A percentile compares a stretch with the other conserved stretches of the same genome.
These are phyloP conservation scores for Trichoderma endophyticum DNA, from an alignment of 2,329 filamentous ascomycete genomes.

Conservation along the genomic window DNA sequence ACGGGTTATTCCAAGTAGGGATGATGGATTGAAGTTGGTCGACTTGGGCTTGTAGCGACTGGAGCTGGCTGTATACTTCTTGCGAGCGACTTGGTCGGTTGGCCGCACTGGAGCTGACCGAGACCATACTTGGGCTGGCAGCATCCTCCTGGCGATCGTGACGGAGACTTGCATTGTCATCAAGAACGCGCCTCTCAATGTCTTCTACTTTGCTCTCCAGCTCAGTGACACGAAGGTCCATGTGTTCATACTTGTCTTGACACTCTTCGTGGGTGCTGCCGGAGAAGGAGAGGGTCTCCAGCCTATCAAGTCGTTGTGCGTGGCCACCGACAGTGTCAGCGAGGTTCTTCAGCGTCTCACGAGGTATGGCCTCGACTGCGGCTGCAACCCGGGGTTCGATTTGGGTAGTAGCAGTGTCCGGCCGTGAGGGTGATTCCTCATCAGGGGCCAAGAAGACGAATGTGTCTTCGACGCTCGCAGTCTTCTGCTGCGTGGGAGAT, in stretches of 20 bases:
- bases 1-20: conserved; percentile 62
- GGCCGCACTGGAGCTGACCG: conserved; percentile 43
- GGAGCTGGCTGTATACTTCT: conserved; percentile 50
- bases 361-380: conserved; percentile 26
- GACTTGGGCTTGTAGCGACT: conserved; percentile 49
- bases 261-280: conserved; percentile 65
- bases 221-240: conserved; percentile 66
- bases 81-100: conserved; percentile 40
- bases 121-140: conserved; percentile 45
- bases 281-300: conserved; percentile 70
- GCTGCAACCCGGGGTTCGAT: conserved; percentile 26
- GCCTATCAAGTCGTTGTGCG: conserved; percentile 61
- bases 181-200: conserved; percentile 52
- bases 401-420: conserved; percentile 28
- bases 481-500: conserved; percentile 20
- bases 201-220: conserved; percentile 63
- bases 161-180: conserved; percentile 42
- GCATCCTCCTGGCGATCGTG: conserved; percentile 41
- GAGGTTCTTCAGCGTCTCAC: conserved; percentile 43
- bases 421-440: conserved; percentile 18
- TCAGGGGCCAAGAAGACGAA: conserved; percentile 27
- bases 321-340: conserved; percentile 57
- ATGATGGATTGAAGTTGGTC: conserved; percentile 56
- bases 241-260: conserved; percentile 62
- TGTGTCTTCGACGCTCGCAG: conserved; percentile 24